Conservation (phyloP, 2,329 filamentous ascomycete species). For the Claviceps sp. region DNA sequence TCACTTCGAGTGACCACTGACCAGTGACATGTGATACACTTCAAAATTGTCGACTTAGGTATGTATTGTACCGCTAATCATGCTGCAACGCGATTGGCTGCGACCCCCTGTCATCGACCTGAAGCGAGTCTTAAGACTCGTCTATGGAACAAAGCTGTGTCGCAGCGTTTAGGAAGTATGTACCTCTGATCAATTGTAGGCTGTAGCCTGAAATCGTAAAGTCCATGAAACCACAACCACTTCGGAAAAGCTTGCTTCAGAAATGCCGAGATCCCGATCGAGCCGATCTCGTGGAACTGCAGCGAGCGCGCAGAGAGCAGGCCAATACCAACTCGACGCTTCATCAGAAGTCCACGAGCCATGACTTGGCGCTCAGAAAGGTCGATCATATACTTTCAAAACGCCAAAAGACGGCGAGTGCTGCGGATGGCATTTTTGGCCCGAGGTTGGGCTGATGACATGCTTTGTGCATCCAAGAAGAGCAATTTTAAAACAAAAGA, state of each 20-base stretch:
- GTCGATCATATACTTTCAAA: slow-evolving; percentile 27
- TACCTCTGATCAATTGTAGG: too few relatives aligned
- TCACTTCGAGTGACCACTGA: too few relatives aligned
- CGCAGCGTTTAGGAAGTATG: too few relatives aligned
- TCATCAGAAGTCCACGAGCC: slow-evolving; percentile 21
- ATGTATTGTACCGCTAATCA: too few relatives aligned
- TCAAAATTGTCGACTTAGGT: too few relatives aligned
- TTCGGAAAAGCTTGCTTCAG: slow-evolving; percentile 60
- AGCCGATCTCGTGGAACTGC: slow-evolving; percentile 57
- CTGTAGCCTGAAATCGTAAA: slow-evolving; percentile 28
- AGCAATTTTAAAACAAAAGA: too few relatives aligned
- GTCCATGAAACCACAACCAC: slow-evolving; percentile 30
- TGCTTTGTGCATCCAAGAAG: background rate
- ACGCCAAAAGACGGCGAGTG: slow-evolving; percentile 28
- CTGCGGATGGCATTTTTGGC: slow-evolving; percentile 34
- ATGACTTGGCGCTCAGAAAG: slow-evolving; percentile 35
- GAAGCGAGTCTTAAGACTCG: too few relatives aligned
- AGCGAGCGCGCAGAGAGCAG: slow-evolving; percentile 48
- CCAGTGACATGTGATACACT: too few relatives aligned
- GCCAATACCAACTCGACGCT: slow-evolving; percentile 29
- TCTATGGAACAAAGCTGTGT: too few relatives aligned
- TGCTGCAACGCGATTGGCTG: too few relatives aligned
- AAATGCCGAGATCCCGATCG: slow-evolving; percentile 63
- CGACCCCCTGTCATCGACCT: too few relatives aligned
- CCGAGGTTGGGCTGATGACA: slow-evolving; percentile 14